Evolutionary conservation across 352 stramenopile genomes (phyloP).

Genomic region (Phytophthora nicotianae): DNA sequence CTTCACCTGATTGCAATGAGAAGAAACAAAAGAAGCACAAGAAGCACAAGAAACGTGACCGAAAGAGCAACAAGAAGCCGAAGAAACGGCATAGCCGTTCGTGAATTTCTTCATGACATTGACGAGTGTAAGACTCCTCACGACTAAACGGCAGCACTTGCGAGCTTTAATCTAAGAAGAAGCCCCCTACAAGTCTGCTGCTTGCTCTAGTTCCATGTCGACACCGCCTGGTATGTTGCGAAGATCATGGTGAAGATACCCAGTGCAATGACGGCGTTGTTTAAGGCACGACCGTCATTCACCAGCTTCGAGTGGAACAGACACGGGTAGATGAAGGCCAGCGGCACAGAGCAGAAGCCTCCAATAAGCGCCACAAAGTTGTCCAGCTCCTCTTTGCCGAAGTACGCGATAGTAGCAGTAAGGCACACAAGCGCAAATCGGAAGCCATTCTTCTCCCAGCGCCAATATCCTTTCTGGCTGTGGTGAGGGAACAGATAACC

Average conservation of each 20-base stretch:
- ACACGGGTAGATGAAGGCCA: conserved; percentile 77
- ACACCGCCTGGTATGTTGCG: conserved; percentile 57
- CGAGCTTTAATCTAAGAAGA: conserved; percentile 29
- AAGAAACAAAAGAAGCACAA: conserved; percentile 42
- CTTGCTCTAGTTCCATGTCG: conserved; percentile 47
- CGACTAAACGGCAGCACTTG: conserved; percentile 28
- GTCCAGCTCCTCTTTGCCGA: conserved; percentile 67
- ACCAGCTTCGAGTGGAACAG: conserved; percentile 68
- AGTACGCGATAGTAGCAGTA: conserved; percentile 67
- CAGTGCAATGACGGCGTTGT: conserved; percentile 51
- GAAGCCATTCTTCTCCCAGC: conserved; percentile 74
- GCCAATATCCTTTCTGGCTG: conserved; percentile 59
- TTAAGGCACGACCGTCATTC: conserved; percentile 46
- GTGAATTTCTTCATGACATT: conserved; percentile 16
- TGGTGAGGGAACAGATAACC: conserved; percentile 56
- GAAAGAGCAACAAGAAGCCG: conserved; percentile 28
- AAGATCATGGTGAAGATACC: conserved; percentile 69
- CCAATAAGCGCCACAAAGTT: conserved; percentile 78
- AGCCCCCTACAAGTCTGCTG: conserved; percentile 19
- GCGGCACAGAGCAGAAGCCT: conserved; percentile 72
- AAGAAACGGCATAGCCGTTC: conserved; percentile 21
- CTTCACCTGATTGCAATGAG: conserved; percentile 5
- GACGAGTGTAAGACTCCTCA: conserved; percentile 21
- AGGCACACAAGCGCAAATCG: conserved; percentile 66
- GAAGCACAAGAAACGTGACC: conserved; percentile 38